Base-by-base conservation (phyloP, 495 filamentous ascomycete species). In the Neurospora intermedia region DNA sequence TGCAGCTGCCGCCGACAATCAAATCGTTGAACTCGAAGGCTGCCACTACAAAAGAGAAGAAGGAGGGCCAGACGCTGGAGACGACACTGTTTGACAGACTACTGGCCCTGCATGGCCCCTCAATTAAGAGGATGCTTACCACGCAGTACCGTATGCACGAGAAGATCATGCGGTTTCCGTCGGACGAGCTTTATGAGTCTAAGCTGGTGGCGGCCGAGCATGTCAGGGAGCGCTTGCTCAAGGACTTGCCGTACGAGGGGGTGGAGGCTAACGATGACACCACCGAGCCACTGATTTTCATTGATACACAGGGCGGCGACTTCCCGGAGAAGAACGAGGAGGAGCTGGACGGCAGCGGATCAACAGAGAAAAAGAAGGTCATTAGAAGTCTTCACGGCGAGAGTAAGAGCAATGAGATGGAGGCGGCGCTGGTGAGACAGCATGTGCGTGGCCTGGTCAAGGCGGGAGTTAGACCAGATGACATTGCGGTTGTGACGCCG, bases 81-180 rank as follows among this genome's bases (percentile, higher is more conserved):
- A 91, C 85, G 2, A 98, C 96, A 0, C 84, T 99, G 6, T 99
- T 99, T 79, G 94, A 97, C 79, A 87, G 96, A 35, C 84, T 99
- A 23, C 86, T 99, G 23, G 85, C 85, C 7, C 84, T 98, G 3
- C 93, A 99, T 78, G 96, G 96, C 2, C 81, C 89, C 4, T 84
- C 82, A 0, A 93, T 99, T 81, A 99, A 98, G 84, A 85, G 91
- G 35, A 96, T 98, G 91, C 87, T 98, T 13, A 98, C 93, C n/a
- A 97, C 93, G 3, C 96, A 99, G 83, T 99, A 99, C 81, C 92
- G 96, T 10, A 99, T 99, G 96, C 95, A 99, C 81, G 91, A 93
- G 77, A 87, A 85, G 69, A 98, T 99, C 78, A 98, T 98, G 96
- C 84, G 87, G 45, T 98, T 98, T 80, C 95, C 96, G 0, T 98